Evolutionary conservation across 78 protist genomes (phyloP).

Genomic region (Parvularia atlantis): DNA sequence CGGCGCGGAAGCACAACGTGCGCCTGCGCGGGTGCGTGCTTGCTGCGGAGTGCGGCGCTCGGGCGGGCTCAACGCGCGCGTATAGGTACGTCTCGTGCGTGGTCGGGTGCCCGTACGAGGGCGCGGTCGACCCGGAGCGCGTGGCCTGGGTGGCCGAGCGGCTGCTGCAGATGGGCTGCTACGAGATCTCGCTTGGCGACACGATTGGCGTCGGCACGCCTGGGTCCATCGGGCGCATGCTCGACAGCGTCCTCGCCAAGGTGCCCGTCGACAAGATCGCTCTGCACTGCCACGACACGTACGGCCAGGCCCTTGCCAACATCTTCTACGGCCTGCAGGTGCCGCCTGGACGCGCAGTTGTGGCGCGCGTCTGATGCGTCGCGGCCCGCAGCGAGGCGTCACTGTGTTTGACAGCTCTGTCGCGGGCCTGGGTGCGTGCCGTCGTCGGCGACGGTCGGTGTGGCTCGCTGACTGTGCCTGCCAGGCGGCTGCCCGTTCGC

Average conservation of each 20-base stretch:
- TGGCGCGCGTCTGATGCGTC: not conserved
- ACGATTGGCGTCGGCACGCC: conserved; percentile 91
- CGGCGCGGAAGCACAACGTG: conserved; percentile 40
- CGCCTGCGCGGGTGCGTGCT: conserved; percentile 47
- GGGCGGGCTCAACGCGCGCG: not conserved
- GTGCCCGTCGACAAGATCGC: conserved; percentile 39
- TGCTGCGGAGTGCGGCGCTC: not conserved
- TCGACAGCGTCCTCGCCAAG: not conserved
- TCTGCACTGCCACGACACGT: conserved; percentile 88
- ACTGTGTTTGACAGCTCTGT: conserved; percentile 62
- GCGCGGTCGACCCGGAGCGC: conserved; percentile 13
- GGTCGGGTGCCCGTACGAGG: conserved; percentile 87
- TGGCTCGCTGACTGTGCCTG: no score
- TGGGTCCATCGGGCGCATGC: not conserved
- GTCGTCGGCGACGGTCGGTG: no score
- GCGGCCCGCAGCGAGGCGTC: conserved; percentile 46
- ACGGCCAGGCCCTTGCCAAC: conserved; percentile 87
- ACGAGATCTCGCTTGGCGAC: conserved; percentile 87
- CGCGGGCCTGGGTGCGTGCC: conserved; percentile 84
- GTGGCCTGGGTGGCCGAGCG: conserved; percentile 50
- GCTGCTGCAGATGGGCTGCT: conserved; percentile 75
- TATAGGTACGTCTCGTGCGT: conserved; percentile 72
- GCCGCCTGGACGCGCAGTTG: not conserved
- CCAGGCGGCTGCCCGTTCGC: conserved; percentile 95
- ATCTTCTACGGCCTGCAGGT: conserved; percentile 54